Conservation (phyloP, 768 basidiomycete species). For the Thelephora aurantiotincta region DNA sequence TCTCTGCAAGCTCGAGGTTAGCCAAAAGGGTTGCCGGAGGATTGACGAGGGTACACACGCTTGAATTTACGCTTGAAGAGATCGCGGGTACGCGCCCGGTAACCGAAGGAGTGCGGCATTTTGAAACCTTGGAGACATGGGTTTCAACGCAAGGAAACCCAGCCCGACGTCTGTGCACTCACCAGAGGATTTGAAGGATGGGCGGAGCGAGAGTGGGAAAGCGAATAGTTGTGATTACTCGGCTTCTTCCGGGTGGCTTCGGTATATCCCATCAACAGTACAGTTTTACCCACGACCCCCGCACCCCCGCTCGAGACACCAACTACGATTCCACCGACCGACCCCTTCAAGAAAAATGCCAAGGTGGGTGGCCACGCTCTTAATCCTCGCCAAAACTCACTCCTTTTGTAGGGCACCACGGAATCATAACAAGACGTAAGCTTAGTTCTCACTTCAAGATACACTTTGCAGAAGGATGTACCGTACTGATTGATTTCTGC, state of each 20-base stretch:
- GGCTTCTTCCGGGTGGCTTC: constrained; percentile 6
- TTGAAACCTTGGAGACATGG: constrained; percentile 34
- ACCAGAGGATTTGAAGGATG: constrained; percentile 25
- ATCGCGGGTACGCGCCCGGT: constrained; percentile 99
- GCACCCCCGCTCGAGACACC: constrained; percentile 8
- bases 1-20: constrained; percentile 35
- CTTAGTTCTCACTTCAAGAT: constrained; percentile 40
- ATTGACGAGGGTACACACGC: constrained; percentile 36
- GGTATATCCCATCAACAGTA: constrained; percentile 4
- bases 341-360: constrained; percentile 69
- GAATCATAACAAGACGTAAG: constrained; percentile 93
- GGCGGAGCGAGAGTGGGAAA: constrained; percentile 15
- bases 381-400: constrained; percentile 18
- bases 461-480: constrained; percentile 54
- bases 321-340: constrained; percentile 15
- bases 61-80: constrained; percentile 99
- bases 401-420: constrained; percentile 58
- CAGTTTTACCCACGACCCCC: neutral
- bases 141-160: constrained; percentile 1
- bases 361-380: constrained; percentile 39
- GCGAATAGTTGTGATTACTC: constrained; percentile 18
- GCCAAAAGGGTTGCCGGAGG: neutral
- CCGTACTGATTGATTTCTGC: constrained; percentile 50
- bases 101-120: constrained; percentile 99
- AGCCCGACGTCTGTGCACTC: constrained; percentile 8